A percentile compares a stretch with the other conserved stretches of the same genome.
phyloP scores from a whole-genome alignment of 495 filamentous ascomycete species.

The Podospora pseudopauciseta region DNA sequence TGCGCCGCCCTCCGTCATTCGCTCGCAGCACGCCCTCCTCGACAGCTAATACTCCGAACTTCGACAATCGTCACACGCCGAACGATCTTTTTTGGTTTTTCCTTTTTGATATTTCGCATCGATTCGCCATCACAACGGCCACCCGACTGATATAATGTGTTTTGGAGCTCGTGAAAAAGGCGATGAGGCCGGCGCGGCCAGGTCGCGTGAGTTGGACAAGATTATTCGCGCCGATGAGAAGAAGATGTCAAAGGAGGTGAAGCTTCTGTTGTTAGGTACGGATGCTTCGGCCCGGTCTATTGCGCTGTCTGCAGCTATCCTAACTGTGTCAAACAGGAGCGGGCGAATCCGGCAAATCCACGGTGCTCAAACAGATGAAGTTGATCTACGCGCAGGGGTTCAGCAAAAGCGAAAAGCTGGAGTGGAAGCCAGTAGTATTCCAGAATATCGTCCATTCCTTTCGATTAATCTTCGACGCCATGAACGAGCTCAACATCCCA shows the following conservation, averaged over 20 bases:
- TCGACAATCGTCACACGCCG: neutral
- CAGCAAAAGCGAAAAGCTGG: constrained; percentile 82
- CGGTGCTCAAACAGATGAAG: constrained; percentile 98
- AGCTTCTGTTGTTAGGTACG: constrained; percentile 77
- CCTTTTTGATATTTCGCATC: neutral
- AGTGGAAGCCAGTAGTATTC: constrained; percentile 93
- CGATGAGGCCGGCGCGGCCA: constrained; percentile 45
- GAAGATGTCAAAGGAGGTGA: constrained; percentile 72
- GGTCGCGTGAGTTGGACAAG: constrained; percentile 70
- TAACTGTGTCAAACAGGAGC: constrained; percentile 58
- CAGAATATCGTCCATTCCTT: constrained; percentile 86
- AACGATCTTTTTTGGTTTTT: neutral
- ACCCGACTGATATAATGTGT: constrained; percentile 47
- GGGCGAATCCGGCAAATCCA: constrained; percentile 97
- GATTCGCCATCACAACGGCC: neutral
- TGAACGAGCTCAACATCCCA: constrained; percentile 77
- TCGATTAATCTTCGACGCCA: constrained; percentile 86
- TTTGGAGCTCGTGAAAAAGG: constrained; percentile 55
- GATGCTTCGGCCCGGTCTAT: constrained; percentile 15
- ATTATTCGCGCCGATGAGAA: constrained; percentile 78
- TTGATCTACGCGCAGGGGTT: constrained; percentile 95
- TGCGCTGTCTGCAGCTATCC: neutral
- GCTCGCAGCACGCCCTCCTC: neutral
- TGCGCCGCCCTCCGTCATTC: constrained; percentile 1
- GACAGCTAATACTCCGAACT: neutral